Conservation (phyloP, 805 yeast species). For the Saturnispora gosingensis region DNA sequence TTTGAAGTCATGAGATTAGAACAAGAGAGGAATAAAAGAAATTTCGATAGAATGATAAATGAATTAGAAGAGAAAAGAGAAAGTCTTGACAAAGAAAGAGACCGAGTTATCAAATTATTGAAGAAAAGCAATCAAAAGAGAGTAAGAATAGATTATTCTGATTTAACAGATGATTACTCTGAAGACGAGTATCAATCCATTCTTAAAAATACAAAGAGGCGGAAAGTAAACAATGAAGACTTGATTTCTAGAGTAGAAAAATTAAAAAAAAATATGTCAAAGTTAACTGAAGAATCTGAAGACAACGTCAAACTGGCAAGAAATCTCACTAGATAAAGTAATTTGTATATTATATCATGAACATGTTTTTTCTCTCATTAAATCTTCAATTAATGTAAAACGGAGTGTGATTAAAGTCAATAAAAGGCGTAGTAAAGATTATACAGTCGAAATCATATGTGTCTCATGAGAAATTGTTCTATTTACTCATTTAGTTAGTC, state of each 20-base stretch:
- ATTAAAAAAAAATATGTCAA: conserved; percentile 5
- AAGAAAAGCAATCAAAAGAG: conserved; percentile 14
- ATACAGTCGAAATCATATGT: neutral
- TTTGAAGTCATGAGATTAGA: conserved; percentile 55
- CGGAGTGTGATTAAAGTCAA: neutral
- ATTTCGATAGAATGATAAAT: conserved; percentile 18
- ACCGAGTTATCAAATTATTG: conserved; percentile 18
- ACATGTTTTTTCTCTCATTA: neutral
- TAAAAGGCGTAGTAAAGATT: neutral
- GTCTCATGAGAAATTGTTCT: neutral
- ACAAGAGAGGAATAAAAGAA: conserved; percentile 19
- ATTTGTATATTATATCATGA: neutral
- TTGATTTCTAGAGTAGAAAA: conserved; percentile 3
- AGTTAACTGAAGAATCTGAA: neutral
- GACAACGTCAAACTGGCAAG: neutral
- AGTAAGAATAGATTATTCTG: neutral
- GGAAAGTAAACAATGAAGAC: neutral
- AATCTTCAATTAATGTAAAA: neutral
- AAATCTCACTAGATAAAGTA: neutral
- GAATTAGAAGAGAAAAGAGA: conserved; percentile 22
- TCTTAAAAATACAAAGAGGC: neutral
- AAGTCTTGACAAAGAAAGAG: conserved; percentile 22
- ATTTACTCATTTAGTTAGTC: neutral
- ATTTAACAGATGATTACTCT: neutral
- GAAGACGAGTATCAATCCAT: neutral